Conservation (phyloP, 305 asterid species). For the Coffea humblotiana region DNA sequence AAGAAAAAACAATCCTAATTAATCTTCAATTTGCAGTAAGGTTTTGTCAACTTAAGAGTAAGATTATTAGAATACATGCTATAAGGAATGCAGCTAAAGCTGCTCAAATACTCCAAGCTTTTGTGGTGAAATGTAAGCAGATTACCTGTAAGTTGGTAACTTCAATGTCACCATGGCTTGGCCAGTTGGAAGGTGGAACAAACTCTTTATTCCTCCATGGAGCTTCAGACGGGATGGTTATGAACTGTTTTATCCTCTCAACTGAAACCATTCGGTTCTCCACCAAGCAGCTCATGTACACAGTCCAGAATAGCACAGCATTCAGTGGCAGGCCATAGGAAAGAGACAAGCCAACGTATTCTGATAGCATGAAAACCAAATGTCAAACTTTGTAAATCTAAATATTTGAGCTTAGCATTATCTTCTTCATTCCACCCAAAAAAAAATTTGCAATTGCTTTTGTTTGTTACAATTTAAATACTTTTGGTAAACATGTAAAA, state of each 20-base stretch:
- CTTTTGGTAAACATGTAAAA: background rate
- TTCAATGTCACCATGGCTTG: slow-evolving; percentile 49
- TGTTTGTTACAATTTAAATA: background rate
- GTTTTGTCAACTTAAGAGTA: background rate
- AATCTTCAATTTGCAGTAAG: background rate
- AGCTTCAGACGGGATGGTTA: slow-evolving; percentile 65
- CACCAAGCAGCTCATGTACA: slow-evolving; percentile 43
- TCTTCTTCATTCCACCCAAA: background rate
- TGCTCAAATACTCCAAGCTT: background rate
- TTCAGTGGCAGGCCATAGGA: slow-evolving; percentile 73
- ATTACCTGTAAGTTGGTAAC: slow-evolving; percentile 59
- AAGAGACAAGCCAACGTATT: slow-evolving; percentile 64
- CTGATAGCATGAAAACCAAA: slow-evolving; percentile 27
- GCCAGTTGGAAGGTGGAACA: slow-evolving; percentile 55
- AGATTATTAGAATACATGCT: background rate
- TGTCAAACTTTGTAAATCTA: background rate
- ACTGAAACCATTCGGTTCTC: slow-evolving; percentile 76
- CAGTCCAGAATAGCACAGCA: slow-evolving; percentile 40
- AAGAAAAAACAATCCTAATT: background rate
- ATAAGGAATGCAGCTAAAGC: background rate
- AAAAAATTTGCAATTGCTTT: background rate
- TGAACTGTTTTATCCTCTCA: slow-evolving; percentile 71
- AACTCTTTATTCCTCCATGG: slow-evolving; percentile 42
- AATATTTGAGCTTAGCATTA: background rate
- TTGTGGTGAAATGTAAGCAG: background rate